phyloP scores from a whole-genome alignment of 345 rosid genomes.

The Pelargonium nanum region DNA sequence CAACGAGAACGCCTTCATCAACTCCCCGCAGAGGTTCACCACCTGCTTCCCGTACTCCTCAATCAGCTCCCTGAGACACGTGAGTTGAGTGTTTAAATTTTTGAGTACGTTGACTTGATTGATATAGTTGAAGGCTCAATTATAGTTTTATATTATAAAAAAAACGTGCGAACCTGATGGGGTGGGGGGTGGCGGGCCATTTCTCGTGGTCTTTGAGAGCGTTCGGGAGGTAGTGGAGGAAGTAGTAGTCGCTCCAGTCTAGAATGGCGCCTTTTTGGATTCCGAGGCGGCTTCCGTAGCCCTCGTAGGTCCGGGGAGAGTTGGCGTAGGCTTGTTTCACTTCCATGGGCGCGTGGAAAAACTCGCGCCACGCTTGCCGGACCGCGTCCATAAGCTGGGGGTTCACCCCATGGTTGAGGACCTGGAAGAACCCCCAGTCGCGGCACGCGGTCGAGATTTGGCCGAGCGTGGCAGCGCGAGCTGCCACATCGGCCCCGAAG shows the following conservation, averaged over 20 bases:
- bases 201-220: slow-evolving; percentile 47
- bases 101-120: neutral
- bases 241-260: slow-evolving; percentile 93
- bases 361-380: slow-evolving; percentile 59
- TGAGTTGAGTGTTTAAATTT: neutral
- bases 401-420: slow-evolving; percentile 66
- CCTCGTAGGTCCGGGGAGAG: slow-evolving; percentile 76
- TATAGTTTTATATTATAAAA: neutral
- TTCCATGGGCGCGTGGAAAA: slow-evolving; percentile 66
- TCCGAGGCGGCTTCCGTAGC: slow-evolving; percentile 85
- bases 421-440: slow-evolving; percentile 93
- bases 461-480: slow-evolving; percentile 12
- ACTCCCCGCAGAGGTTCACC: slow-evolving; percentile 43
- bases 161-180: slow-evolving; percentile 39
- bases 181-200: slow-evolving; percentile 67
- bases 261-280: slow-evolving; percentile 76
- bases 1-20: slow-evolving; percentile 52
- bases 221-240: slow-evolving; percentile 59
- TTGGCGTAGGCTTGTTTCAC: slow-evolving; percentile 56
- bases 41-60: slow-evolving; percentile 56
- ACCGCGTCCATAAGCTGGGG: slow-evolving; percentile 54
- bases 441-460: slow-evolving; percentile 49
- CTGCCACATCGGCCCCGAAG: slow-evolving; percentile 12
- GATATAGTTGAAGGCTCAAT: neutral
- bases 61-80: slow-evolving; percentile 37